A percentile compares a stretch with the other conserved stretches of the same genome.
phyloP scores from a whole-genome alignment of 2,329 filamentous ascomycete species.

The Calcarisporium arbuscula region DNA sequence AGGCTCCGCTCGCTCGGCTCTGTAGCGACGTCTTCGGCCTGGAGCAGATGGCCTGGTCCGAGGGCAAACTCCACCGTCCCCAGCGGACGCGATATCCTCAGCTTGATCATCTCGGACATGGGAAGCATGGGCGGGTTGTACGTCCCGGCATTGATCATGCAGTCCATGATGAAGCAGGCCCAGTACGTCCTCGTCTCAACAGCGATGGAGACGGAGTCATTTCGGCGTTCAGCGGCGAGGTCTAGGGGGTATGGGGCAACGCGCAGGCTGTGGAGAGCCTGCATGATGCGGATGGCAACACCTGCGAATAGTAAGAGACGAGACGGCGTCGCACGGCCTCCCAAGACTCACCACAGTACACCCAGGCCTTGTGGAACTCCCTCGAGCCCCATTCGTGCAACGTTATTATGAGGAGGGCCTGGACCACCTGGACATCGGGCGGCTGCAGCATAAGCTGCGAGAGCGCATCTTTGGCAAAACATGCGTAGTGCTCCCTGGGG shows the following conservation, averaged over 20 bases:
- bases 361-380: constrained; percentile 36
- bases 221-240: constrained; percentile 11
- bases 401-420: constrained; percentile 31
- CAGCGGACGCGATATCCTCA: constrained; percentile 23
- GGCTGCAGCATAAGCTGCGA: constrained; percentile 18
- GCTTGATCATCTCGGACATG: constrained; percentile 26
- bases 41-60: constrained; percentile 18
- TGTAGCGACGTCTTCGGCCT: constrained; percentile 5
- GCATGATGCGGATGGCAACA: constrained; percentile 33
- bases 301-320: constrained; percentile 12
- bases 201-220: constrained; percentile 17
- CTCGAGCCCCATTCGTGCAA: constrained; percentile 36
- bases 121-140: constrained; percentile 31
- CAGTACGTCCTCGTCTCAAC: constrained; percentile 36
- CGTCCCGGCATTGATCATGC: constrained; percentile 35
- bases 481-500: constrained; percentile 25
- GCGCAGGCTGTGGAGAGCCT: constrained; percentile 23
- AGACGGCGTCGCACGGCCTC: too few relatives aligned
- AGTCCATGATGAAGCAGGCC: constrained; percentile 39
- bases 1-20: constrained; percentile 9
- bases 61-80: constrained; percentile 33
- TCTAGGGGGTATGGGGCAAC: constrained; percentile 22
- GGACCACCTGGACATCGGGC: constrained; percentile 28
- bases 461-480: constrained; percentile 20
- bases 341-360: constrained; percentile 25